These are phyloP conservation scores for Pharnaceum exiguum DNA, from an alignment of 148 eudicot species.

Conservation along the genomic window DNA sequence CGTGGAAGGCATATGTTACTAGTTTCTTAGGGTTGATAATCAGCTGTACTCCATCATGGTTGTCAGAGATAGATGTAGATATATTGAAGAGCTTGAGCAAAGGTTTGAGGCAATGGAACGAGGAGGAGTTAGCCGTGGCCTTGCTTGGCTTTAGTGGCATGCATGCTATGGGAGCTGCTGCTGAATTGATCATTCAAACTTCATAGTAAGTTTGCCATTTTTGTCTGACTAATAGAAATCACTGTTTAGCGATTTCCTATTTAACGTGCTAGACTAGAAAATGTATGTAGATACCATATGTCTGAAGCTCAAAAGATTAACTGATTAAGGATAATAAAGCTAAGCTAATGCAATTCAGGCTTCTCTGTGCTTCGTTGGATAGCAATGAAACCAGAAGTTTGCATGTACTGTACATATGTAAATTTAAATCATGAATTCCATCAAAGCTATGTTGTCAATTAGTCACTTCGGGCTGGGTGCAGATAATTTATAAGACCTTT, in stretches of 20 bases:
- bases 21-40: slow-evolving; percentile 81
- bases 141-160: slow-evolving; percentile 62
- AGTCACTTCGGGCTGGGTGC: too few species aligned
- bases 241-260: background rate
- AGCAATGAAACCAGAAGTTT: too few species aligned
- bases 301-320: too few species aligned
- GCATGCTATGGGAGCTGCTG: slow-evolving; percentile 72
- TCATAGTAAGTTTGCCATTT: slow-evolving; percentile 10
- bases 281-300: too few species aligned
- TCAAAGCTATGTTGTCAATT: too few species aligned
- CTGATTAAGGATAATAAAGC: too few species aligned
- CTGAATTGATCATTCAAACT: slow-evolving; percentile 60
- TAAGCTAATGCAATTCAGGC: too few species aligned
- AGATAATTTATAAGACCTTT: too few species aligned
- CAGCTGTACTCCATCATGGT: slow-evolving; percentile 67
- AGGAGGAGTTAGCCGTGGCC: slow-evolving; percentile 70
- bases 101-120: slow-evolving; percentile 64
- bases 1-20: slow-evolving; percentile 79
- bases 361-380: too few species aligned
- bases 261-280: too few species aligned
- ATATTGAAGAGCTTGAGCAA: slow-evolving; percentile 63
- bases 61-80: slow-evolving; percentile 56
- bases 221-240: background rate
- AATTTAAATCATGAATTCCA: too few species aligned
- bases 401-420: too few species aligned